These are phyloP conservation scores for Monosporascus ibericus DNA, from an alignment of 2,329 filamentous ascomycete genomes.

Conservation along the genomic window DNA sequence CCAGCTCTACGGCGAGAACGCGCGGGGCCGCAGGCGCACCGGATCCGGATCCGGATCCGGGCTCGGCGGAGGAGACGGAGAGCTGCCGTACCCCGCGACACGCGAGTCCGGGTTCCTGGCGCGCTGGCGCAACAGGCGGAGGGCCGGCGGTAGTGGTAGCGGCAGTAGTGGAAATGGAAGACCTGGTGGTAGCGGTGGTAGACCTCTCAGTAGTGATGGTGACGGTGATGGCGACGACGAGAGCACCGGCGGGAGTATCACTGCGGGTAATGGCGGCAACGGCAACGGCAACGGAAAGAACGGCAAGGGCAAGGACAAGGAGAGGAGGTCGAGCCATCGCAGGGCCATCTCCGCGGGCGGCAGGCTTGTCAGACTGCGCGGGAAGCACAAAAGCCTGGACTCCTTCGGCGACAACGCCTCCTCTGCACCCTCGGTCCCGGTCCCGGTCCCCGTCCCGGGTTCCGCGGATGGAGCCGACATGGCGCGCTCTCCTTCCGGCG, in stretches of 20 bases:
- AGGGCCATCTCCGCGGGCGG: not conserved
- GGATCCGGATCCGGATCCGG: slow-evolving; percentile 1
- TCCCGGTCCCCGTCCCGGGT: not conserved
- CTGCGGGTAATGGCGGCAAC: not conserved
- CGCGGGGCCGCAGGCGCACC: slow-evolving; percentile 8
- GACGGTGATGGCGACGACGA: not conserved
- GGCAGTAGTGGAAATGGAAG: not conserved
- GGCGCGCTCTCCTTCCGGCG: slow-evolving; percentile 20
- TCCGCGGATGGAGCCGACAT: slow-evolving; percentile 12
- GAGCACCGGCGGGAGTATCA: not conserved
- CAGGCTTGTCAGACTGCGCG: not conserved
- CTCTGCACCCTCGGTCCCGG: slow-evolving; percentile 2
- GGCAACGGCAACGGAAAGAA: not conserved
- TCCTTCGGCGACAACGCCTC: slow-evolving; percentile 5
- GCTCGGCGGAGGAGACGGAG: not conserved
- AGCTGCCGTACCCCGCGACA: not conserved
- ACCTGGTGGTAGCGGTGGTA: no score
- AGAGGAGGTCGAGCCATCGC: not conserved
- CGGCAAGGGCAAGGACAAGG: not conserved
- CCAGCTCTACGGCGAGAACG: slow-evolving; percentile 17
- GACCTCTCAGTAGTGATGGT: not conserved
- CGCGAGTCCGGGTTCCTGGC: not conserved
- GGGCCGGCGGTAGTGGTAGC: not conserved
- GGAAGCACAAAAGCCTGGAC: not conserved
- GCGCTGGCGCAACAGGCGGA: not conserved